These are phyloP conservation scores for Colletotrichum trifolii DNA, from an alignment of 2,329 filamentous ascomycete species.

Conservation along the genomic window DNA sequence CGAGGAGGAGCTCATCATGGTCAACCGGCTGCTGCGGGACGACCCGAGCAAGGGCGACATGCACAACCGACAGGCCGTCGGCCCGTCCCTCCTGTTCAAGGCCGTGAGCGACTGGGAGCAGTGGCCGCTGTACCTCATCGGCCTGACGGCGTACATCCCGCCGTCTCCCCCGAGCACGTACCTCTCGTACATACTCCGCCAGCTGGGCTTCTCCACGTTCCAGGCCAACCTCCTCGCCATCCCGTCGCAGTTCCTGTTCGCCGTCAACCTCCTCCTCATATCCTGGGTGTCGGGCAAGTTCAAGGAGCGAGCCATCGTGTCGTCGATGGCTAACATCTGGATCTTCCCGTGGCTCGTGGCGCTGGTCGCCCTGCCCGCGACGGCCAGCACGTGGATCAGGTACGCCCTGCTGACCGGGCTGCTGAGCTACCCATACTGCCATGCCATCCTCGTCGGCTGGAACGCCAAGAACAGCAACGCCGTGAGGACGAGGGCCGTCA, in stretches of 20 bases:
- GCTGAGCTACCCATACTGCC: conserved; percentile 60
- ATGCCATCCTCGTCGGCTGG: conserved; percentile 61
- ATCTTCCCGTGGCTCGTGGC: conserved; percentile 60
- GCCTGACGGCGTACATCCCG: conserved; percentile 59
- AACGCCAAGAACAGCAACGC: conserved; percentile 59
- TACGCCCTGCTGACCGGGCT: conserved; percentile 52
- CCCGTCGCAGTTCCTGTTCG: conserved; percentile 56
- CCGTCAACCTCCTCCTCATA: conserved; percentile 58
- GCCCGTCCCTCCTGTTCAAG: conserved; percentile 59
- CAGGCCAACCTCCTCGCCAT: conserved; percentile 58
- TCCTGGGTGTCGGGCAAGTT: conserved; percentile 56
- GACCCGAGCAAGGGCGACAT: conserved; percentile 71
- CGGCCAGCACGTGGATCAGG: conserved; percentile 53
- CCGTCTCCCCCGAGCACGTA: conserved; percentile 56
- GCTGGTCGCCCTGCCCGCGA: conserved; percentile 51
- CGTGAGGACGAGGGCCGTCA: conserved; percentile 59
- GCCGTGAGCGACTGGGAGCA: conserved; percentile 69
- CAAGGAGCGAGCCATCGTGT: conserved; percentile 57
- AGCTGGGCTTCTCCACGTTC: conserved; percentile 57
- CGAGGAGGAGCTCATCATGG: conserved; percentile 70
- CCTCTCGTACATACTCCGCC: conserved; percentile 55
- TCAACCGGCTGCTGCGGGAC: conserved; percentile 69
- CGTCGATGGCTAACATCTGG: conserved; percentile 61
- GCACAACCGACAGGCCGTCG: conserved; percentile 64
- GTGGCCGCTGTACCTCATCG: conserved; percentile 67